Base-by-base conservation (phyloP, 1,284 basidiomycete species). In the Waitea zeae region DNA sequence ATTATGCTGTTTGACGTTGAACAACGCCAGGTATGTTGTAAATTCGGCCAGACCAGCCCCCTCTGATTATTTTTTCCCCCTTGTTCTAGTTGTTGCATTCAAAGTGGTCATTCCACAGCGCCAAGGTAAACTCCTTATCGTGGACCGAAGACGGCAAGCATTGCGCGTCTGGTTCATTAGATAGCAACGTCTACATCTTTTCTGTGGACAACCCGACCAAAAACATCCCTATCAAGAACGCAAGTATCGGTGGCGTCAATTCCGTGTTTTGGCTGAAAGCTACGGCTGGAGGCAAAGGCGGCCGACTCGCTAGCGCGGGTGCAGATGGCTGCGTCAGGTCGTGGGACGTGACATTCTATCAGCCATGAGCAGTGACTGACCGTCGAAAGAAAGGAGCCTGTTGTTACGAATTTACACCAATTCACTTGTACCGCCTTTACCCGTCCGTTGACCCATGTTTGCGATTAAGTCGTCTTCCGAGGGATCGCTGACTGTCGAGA, bases 101-200 rank as follows among this genome's bases (percentile, higher is more conserved):
- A 14, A 7, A 7, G 15, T 30, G 29, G 15, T 30, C 84, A 3
- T 80, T 81, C 62, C 93, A 98, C 57, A 69, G 76, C 3, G 86
- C 72, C 1, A 74, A 87, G 14, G 70, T 97, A 39, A 70, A 80
- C 44, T 71, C 81, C 12, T 64, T 97, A 12, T 59, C 70, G 1
- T 97, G 82, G 72, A 79, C 80, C 2, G 51, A 69, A 1, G 75
- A 84, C 46, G 75, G 75, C 3, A 62, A 63, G 45, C 70, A 89
- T 45, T 72, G 84, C 39, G 88, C 78, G 2, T 89, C 87, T 5
- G 88, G 79, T 12, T 87, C 87, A 6, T 65, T 93, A 24, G 93
- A 98, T 51, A 93, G 90, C 18, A 74, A 88, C 47, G 73, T 95
- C 5, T 95, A 89, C 50, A 58, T 97, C 27, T 97, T 88, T 78